Evolutionary conservation across 169 alveolate species (phyloP), one percentile per base, ranked within the genome.

Genomic region (Babesia bovis): DNA sequence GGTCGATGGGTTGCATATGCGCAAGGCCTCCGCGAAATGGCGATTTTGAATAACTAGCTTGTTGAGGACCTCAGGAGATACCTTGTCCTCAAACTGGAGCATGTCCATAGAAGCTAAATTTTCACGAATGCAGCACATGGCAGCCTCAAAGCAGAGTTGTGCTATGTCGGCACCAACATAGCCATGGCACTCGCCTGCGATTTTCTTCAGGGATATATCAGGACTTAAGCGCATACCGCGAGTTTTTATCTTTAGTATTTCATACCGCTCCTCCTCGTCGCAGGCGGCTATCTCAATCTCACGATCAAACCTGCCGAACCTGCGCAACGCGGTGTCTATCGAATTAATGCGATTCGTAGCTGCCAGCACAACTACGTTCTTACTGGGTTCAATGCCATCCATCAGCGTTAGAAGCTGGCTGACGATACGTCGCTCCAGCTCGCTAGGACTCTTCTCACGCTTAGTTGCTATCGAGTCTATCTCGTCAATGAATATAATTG

Each of bases 101-200:
- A 66, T 41, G 10, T 60, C 88, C 61, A 66, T 41, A 19, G 85
- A 72, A 49, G 66, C 76, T 35, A 81, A 36, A 42, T 82, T 82
- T 36, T 88, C 92, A 30, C 86, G 78, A 23, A 88, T 88, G 47
- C 92, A 85, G 63, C 85, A 82, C 85, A 89, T 89, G 28, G 96
- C 96, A 0, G 98, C 98, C 61, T 93, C 96, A 52, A 92, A 90
- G 50, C 95, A 92, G 26, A 94, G 76, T 40, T 94, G 94, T 26
- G 94, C 89, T 12, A 94, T 79, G 66, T 94, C 98, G 9, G 98
- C 98, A 3, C 96, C 96, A 36, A 94, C 96, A 83, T 88, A 94
- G 1, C 98, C 98, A 41, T 96, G 98, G 36, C 97, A 91, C 69
- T 90, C 95, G 58, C 91, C 93, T 12, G 97, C 96, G 5, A 95